Conservation (phyloP, 306 rosid genomes). For the Senna tora region DNA sequence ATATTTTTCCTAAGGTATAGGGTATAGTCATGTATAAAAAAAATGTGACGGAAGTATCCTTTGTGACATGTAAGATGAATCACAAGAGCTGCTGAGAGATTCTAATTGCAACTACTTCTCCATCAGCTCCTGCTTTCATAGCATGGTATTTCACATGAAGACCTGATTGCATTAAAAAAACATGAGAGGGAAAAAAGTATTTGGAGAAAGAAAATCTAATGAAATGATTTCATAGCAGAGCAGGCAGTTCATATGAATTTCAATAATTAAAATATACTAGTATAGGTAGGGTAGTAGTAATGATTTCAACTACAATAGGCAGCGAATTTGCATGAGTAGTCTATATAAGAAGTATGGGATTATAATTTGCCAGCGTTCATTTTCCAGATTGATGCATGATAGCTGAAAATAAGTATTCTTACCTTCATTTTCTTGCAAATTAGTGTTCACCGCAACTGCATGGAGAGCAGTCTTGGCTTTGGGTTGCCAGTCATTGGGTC, state of each 20-base stretch:
- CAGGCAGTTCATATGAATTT: background rate
- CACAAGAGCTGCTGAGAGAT: constrained; percentile 94
- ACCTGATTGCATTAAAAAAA: constrained; percentile 54
- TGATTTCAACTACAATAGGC: background rate
- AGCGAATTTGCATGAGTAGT: constrained; percentile 16
- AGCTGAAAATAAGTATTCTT: constrained; percentile 25
- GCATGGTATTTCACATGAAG: constrained; percentile 85
- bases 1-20: background rate
- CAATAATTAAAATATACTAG: background rate
- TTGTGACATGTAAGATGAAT: constrained; percentile 33
- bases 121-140: constrained; percentile 82
- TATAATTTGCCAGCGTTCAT: constrained; percentile 21
- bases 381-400: constrained; percentile 23
- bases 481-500: constrained; percentile 86
- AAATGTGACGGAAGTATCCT: constrained; percentile 30
- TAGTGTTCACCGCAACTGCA: constrained; percentile 94
- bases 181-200: constrained; percentile 10
- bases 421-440: constrained; percentile 95
- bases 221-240: background rate
- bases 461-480: constrained; percentile 83
- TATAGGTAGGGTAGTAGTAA: constrained; percentile 9
- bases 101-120: constrained; percentile 85
- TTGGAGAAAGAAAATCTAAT: constrained; percentile 11
- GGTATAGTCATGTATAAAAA: constrained; percentile 36
- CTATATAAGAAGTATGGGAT: constrained; percentile 29